Conservation (phyloP, 345 rosid species). For the Brassica rapa region DNA sequence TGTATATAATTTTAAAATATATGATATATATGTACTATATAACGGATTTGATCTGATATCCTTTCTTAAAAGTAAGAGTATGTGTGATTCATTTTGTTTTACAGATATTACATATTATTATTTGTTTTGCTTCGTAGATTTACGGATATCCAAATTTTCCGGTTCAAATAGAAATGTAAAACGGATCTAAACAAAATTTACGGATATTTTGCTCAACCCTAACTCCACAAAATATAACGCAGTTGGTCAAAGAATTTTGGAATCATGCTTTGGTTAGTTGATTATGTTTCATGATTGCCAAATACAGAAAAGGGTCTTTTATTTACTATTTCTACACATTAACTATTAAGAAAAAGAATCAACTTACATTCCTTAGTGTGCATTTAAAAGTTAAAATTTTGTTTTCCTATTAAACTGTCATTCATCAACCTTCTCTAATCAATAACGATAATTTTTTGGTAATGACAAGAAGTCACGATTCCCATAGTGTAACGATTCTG, state of each 20-base stretch:
- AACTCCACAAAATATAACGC: background rate
- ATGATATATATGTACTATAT: background rate
- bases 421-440: background rate
- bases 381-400: background rate
- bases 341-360: conserved; percentile 14
- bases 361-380: background rate
- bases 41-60: background rate
- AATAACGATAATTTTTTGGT: background rate
- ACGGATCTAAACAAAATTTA: background rate
- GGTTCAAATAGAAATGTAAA: background rate
- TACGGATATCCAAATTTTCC: background rate
- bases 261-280: conserved; percentile 33
- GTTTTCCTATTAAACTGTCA: background rate
- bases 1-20: too few relatives aligned
- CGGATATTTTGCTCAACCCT: background rate
- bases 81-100: background rate
- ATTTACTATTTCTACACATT: background rate
- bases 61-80: background rate
- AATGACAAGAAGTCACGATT: conserved; percentile 6
- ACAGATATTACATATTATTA: too few relatives aligned
- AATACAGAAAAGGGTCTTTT: conserved; percentile 19
- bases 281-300: conserved; percentile 17
- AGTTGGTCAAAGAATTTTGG: conserved; percentile 33
- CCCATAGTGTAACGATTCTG: background rate
- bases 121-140: background rate